phyloP scores from a whole-genome alignment of 2,329 filamentous ascomycete genomes.

The Metarhizium album region DNA sequence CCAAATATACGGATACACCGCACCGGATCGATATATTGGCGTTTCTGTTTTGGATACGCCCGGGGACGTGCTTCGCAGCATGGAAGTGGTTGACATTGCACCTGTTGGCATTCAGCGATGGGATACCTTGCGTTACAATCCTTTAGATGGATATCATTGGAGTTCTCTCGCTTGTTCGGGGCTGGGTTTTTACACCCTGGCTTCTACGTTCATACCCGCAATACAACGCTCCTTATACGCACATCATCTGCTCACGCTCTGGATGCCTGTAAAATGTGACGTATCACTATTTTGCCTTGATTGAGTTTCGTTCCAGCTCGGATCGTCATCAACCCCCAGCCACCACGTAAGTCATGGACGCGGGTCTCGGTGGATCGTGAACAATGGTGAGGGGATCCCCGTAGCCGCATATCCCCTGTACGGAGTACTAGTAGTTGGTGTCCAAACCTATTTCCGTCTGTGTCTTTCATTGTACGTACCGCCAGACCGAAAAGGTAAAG shows the following conservation, averaged over 20 bases:
- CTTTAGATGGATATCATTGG: background rate
- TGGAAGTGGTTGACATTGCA: background rate
- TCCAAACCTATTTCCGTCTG: too few relatives aligned
- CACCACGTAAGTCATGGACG: background rate
- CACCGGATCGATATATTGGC: background rate
- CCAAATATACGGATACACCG: background rate
- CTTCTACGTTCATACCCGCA: constrained; percentile 5
- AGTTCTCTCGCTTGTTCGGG: background rate
- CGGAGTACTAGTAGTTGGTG: too few relatives aligned
- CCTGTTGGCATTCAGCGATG: background rate
- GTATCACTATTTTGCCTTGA: too few relatives aligned
- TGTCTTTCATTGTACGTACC: background rate
- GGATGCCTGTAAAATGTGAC: too few relatives aligned
- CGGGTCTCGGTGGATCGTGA: background rate
- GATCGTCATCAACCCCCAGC: background rate
- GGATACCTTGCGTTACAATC: background rate
- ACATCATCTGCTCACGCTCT: background rate
- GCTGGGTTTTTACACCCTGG: background rate
- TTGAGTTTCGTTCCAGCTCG: background rate
- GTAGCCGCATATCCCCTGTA: too few relatives aligned
- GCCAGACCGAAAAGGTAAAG: background rate
- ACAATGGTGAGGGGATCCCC: background rate
- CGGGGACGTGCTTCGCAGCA: background rate
- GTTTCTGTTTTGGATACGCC: background rate
- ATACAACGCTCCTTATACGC: constrained; percentile 3